phyloP scores from a whole-genome alignment of 116 monocot species.

The Phalaenopsis hybrid region DNA sequence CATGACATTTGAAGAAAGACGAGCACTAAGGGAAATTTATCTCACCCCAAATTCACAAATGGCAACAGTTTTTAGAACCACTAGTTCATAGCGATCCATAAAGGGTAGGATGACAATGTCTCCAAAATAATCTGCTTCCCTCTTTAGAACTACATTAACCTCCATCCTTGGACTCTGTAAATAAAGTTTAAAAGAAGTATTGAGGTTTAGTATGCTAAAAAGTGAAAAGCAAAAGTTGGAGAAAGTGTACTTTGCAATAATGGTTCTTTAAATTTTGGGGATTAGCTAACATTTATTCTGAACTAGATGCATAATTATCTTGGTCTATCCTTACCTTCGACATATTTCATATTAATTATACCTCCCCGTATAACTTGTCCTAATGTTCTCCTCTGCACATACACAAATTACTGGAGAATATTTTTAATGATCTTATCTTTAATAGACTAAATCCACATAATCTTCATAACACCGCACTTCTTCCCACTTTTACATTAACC shows the following conservation, averaged over 20 bases:
- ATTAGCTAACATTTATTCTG: too few species aligned
- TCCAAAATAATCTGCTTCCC: constrained; percentile 92
- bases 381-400: too few species aligned
- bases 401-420: too few species aligned
- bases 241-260: background rate
- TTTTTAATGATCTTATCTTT: too few species aligned
- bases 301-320: too few species aligned
- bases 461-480: too few species aligned
- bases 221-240: background rate
- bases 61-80: constrained; percentile 89
- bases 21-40: background rate
- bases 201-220: background rate
- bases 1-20: background rate
- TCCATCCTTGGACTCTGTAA: constrained; percentile 76
- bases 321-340: too few species aligned
- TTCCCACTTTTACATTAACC: too few species aligned
- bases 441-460: too few species aligned
- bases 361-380: too few species aligned
- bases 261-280: background rate
- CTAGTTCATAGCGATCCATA: constrained; percentile 91
- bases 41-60: constrained; percentile 97
- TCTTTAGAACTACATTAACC: constrained; percentile 78
- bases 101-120: constrained; percentile 91
- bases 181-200: constrained; percentile 9
- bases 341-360: too few species aligned